Base-by-base conservation (phyloP, 176 grass and related monocot species). In the Carex cristatella region DNA sequence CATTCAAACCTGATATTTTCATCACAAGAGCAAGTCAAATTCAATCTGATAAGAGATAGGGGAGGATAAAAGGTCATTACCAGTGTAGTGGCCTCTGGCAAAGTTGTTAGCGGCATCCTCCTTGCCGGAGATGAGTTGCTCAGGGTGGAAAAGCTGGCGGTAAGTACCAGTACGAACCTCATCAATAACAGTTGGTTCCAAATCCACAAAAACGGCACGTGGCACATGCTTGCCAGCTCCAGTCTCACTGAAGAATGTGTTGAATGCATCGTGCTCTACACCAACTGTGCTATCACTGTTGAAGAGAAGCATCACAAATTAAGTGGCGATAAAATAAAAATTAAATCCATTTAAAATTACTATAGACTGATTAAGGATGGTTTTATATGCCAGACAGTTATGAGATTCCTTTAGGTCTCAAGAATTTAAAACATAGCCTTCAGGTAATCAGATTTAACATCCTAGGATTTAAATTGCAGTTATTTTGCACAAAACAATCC, bases 241-340 rank as follows among this genome's bases (percentile, higher is more conserved):
- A 51, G 81, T 83, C 81, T 83, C 81, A 67, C 81, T 83, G 44
- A 83, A 83, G 81, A 83, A 83, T 33, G 81, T 83, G 63, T 83
- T 83, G 81, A 83, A 83, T 69, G 81, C 81, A 33, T 83, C 81
- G 19, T 83, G 81, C 62, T 83, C 81, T 67, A 54, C 81, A 51
- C 81, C 81, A 53, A 83, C 81, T 51, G 81, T 55, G 46, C 30
- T 54, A 32, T 83, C 81, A 49, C 81, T 83, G 81, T 83, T 65
- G 6, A 81, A 72, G 40, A 58, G 56, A 57, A 18, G 30, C 51
- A 79, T 79, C 49, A 58, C 9, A 79, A 10, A 57, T 33, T 58
- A 58, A 79, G 74, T 18, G 14, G 18, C 1, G 5, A 57, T 56
- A 56, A 78, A 31, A 13, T 71, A 57, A 57, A 55, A 7, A 12